phyloP scores from a whole-genome alignment of 2,329 filamentous ascomycete genomes.

The Sporothrix inflata region DNA sequence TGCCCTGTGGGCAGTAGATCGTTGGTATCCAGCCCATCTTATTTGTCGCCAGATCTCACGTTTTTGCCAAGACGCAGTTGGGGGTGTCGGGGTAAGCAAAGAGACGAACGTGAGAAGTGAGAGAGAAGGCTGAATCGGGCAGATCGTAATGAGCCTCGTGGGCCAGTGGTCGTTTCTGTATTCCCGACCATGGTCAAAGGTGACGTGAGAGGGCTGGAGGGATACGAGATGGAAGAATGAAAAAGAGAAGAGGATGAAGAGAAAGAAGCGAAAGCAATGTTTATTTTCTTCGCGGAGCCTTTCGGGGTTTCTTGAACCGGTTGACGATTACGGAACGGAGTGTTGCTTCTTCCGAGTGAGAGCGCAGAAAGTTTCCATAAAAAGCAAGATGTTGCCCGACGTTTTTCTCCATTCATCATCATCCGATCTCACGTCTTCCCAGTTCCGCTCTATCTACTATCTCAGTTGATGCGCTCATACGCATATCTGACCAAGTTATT shows the following conservation, averaged over 20 bases:
- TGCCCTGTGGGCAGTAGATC: not conserved
- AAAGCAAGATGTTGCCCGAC: too few species aligned
- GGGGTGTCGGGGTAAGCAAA: not conserved
- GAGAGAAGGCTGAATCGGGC: not conserved
- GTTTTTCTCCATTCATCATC: not conserved
- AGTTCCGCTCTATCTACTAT: not conserved
- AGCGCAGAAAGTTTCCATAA: too few species aligned
- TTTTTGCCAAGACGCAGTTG: not conserved
- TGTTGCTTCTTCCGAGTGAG: too few species aligned
- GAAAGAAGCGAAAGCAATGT: too few species aligned
- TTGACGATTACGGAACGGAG: too few species aligned
- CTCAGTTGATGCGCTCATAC: not conserved
- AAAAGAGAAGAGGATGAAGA: too few species aligned
- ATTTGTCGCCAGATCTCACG: not conserved
- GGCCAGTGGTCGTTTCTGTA: not conserved
- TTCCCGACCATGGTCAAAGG: too few species aligned
- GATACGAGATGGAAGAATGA: too few species aligned
- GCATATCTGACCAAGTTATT: not conserved
- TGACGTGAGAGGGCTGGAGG: too few species aligned
- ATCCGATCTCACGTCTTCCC: not conserved
- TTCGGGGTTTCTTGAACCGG: too few species aligned
- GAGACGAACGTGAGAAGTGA: not conserved
- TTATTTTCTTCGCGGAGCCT: too few species aligned
- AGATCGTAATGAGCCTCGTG: not conserved
- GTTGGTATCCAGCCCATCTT: not conserved